Base-by-base conservation (phyloP, 208 protist species). In the Trypanosoma grayi region DNA sequence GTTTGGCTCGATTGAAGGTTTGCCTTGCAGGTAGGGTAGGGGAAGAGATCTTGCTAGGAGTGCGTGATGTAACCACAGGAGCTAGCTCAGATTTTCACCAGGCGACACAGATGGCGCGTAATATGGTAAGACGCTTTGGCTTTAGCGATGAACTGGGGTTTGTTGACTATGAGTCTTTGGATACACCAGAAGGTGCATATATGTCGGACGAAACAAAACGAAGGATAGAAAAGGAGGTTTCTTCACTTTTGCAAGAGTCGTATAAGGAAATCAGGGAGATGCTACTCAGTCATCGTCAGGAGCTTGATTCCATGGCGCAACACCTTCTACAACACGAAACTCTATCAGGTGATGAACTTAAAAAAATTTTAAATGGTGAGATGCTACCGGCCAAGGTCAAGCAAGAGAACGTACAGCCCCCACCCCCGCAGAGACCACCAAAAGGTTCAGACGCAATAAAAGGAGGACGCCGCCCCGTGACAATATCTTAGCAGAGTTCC, bases 41-140 rank as follows among this genome's bases (percentile, higher is more conserved):
- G 24, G 98, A 99, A 75, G 97, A 99, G 79, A 78, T 99, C 9
- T 80, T 99, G 11, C 95, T 97, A 48, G 98, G 98, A 41, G 43
- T 77, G 18, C 84, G 98, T 18, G 84, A 98, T 54, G 81, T 98
- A 28, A 98, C 97, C 4, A 97, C 90, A 13, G 96, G 93, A 40
- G 91, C 90, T 18, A 73, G 73, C 27, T 93, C 85, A 4, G 91
- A 97, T 62, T 97, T 97, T 61, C 84, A 97, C 68, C 80, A 92
- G 64, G 91, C 91, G n/a, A 94, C 88, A 39, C 68, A 78, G 61
- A 87, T 97, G 69, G 91, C 91, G 7, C 72, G 88, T 14, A 82
- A 83, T 66, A 97, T 97, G 91, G 82, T 97, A 41, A 74, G 91
- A 37, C 83, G 88, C 31, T 97, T 93, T 58, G 91, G 91, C n/a